phyloP scores from a whole-genome alignment of 2,329 filamentous ascomycete species.

The Aspergillus nomiae region DNA sequence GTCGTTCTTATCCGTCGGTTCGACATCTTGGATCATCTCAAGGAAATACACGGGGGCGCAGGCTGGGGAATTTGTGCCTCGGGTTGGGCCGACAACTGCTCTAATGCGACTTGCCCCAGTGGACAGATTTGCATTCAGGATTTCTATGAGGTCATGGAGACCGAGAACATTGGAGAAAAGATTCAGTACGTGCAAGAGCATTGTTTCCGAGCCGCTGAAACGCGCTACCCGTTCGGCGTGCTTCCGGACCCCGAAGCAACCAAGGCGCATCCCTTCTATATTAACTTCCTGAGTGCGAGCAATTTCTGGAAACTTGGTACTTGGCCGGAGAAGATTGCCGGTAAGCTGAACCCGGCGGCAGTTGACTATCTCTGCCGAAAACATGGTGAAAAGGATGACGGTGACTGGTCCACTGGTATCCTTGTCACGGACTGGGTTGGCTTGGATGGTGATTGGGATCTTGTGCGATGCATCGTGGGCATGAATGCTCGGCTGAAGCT shows the following conservation, averaged over 20 bases:
- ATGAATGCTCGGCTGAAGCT: conserved; percentile 73
- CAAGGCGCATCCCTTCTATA: conserved; percentile 66
- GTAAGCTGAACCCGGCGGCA: conserved; percentile 79
- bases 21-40: conserved; percentile 56
- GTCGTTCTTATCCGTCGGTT: conserved; percentile 86
- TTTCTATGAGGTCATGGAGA: conserved; percentile 84
- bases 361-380: conserved; percentile 59
- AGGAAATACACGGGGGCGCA: conserved; percentile 47
- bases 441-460: conserved; percentile 82
- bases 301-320: conserved; percentile 93
- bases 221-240: conserved; percentile 46
- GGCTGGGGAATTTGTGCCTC: conserved; percentile 63
- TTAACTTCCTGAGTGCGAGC: conserved; percentile 88
- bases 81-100: conserved; percentile 85
- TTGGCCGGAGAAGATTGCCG: conserved; percentile 92
- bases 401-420: conserved; percentile 79
- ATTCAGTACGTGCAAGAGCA: conserved; percentile 73
- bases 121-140: conserved; percentile 86
- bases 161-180: conserved; percentile 77
- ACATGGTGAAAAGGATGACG: conserved; percentile 54
- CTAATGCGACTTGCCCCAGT: conserved; percentile 68
- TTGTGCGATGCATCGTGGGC: conserved; percentile 81
- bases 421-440: conserved; percentile 96
- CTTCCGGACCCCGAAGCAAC: conserved; percentile 45
- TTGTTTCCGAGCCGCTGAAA: conserved; percentile 67